phyloP scores from a whole-genome alignment of 305 asterid genomes.

The Striga hermonthica region DNA sequence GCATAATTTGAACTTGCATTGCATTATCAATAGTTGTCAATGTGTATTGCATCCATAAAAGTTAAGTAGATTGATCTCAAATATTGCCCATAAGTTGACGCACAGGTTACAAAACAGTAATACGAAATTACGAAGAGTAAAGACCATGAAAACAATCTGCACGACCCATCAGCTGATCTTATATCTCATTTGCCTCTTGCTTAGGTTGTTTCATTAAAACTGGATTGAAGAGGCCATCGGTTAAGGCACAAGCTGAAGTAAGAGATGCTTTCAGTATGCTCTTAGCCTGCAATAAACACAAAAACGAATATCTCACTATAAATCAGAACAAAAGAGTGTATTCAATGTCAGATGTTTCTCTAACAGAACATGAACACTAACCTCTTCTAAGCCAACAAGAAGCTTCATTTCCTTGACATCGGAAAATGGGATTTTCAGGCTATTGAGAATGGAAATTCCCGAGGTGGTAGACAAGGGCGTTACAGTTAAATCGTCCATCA shows the following conservation, averaged over 20 bases:
- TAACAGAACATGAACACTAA: not conserved
- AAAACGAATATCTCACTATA: not conserved
- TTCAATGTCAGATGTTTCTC: too few relatives aligned
- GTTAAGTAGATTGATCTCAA: too few relatives aligned
- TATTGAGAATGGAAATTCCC: not conserved
- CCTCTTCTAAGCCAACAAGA: not conserved
- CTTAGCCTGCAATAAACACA: not conserved
- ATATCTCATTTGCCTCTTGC: too few relatives aligned
- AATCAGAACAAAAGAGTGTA: not conserved
- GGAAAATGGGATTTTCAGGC: not conserved
- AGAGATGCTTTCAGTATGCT: not conserved
- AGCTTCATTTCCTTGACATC: not conserved
- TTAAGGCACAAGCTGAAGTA: not conserved
- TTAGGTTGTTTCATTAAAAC: not conserved
- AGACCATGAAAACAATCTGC: too few relatives aligned
- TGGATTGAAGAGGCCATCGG: not conserved
- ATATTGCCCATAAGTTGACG: too few relatives aligned
- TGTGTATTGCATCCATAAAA: too few relatives aligned
- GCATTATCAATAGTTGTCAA: too few relatives aligned
- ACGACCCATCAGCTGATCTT: too few relatives aligned
- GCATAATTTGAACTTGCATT: too few relatives aligned
- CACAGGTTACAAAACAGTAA: too few relatives aligned
- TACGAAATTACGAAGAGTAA: too few relatives aligned
- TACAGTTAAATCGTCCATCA: conserved; percentile 22
- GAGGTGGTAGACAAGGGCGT: not conserved